These are phyloP conservation scores for Medicago ruthenica DNA, from an alignment of 306 rosid species.

Conservation along the genomic window DNA sequence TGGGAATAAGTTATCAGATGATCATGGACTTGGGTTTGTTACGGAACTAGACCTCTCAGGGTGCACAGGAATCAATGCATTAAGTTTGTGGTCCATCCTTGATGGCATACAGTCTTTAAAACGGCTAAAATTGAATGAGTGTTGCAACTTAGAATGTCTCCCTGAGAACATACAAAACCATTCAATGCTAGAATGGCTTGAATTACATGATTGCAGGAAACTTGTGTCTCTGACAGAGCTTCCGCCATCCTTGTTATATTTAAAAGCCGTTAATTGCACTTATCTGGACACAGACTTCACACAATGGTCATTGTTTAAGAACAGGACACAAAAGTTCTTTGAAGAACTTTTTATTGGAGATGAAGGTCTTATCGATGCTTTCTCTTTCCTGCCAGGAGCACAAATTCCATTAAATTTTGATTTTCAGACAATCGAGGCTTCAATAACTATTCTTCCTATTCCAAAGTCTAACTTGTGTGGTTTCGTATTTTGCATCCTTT, in stretches of 20 bases:
- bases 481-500: too few species aligned
- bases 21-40: neutral
- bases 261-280: slow-evolving; percentile 3
- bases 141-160: neutral
- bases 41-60: neutral
- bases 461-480: too few species aligned
- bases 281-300: neutral
- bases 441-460: too few species aligned
- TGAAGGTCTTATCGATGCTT: too few species aligned
- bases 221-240: neutral
- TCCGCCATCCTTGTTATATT: neutral
- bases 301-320: neutral
- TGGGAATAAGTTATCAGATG: neutral
- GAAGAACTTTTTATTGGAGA: too few species aligned
- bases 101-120: neutral
- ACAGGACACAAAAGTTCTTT: neutral
- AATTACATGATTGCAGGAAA: neutral
- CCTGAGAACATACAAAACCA: neutral
- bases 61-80: neutral
- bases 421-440: too few species aligned
- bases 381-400: too few species aligned
- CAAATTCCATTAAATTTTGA: too few species aligned
- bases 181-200: neutral
- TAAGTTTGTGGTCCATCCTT: neutral
- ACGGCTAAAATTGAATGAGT: too few species aligned